phyloP scores from a whole-genome alignment of 495 filamentous ascomycete genomes.

The Chaetomium cochliodes region DNA sequence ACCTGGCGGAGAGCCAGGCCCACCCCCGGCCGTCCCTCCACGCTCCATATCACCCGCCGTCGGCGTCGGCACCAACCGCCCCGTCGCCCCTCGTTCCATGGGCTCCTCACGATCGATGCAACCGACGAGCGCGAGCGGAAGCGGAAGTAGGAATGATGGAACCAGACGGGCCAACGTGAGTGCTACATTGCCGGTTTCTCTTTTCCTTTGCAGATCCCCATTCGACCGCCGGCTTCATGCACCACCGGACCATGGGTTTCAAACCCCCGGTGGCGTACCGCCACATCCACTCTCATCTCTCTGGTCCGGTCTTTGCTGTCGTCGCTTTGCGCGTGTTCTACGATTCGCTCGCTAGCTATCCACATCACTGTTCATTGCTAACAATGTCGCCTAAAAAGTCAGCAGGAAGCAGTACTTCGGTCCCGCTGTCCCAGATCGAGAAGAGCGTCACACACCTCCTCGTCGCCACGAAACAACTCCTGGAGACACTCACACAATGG shows the following conservation, averaged over 20 bases:
- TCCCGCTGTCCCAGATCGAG: conserved; percentile 85
- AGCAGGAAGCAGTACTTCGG: conserved; percentile 41
- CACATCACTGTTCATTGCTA: conserved; percentile 4
- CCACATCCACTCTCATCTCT: background rate
- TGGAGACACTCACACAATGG: conserved; percentile 97
- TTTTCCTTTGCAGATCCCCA: conserved; percentile 28
- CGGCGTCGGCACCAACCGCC: conserved; percentile 37
- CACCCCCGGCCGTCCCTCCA: conserved; percentile 42
- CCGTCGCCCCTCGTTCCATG: conserved; percentile 46
- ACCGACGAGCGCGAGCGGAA: conserved; percentile 25
- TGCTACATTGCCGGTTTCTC: conserved; percentile 26
- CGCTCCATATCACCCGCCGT: conserved; percentile 45
- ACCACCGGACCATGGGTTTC: conserved; percentile 3
- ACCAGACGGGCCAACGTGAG: conserved; percentile 54
- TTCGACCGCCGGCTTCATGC: conserved; percentile 23
- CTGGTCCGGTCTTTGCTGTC: background rate
- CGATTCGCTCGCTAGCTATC: background rate
- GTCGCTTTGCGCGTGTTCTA: background rate
- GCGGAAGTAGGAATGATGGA: conserved; percentile 36
- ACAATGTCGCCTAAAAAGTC: conserved; percentile 37
- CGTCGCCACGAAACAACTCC: conserved; percentile 94
- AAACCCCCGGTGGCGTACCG: background rate
- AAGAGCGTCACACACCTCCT: conserved; percentile 97
- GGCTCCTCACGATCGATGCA: conserved; percentile 37
- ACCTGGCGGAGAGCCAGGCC: conserved; percentile 48